A percentile compares a stretch with the other conserved stretches of the same genome.
Evolutionary conservation across 352 stramenopile species (phyloP).

Genomic region (Phytophthora niederhauseri): DNA sequence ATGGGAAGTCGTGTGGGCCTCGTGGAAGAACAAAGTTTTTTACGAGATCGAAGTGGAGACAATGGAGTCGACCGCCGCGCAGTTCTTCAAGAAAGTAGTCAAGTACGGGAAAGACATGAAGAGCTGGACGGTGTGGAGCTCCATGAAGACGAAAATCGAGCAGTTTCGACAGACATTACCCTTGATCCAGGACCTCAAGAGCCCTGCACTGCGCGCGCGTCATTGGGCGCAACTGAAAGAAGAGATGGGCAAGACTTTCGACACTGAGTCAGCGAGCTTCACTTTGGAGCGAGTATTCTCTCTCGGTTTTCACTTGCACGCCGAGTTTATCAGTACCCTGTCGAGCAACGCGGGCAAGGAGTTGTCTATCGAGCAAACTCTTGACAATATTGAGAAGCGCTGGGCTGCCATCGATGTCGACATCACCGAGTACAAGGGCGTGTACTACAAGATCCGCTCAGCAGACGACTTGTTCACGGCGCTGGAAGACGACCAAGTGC

Average conservation of each 20-base stretch:
- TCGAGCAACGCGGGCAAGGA: constrained; percentile 93
- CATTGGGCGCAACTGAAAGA: constrained; percentile 92
- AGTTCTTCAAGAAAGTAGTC: constrained; percentile 94
- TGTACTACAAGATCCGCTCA: constrained; percentile 94
- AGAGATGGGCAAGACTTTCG: constrained; percentile 87
- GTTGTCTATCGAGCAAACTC: constrained; percentile 90
- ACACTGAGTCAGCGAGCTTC: constrained; percentile 76
- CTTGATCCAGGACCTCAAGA: constrained; percentile 95
- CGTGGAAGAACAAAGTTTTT: constrained; percentile 93
- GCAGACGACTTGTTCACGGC: constrained; percentile 93
- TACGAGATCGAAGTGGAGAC: constrained; percentile 92
- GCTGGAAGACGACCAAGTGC: constrained; percentile 92
- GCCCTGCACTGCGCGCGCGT: constrained; percentile 81
- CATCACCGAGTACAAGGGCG: constrained; percentile 92
- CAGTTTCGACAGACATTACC: constrained; percentile 93
- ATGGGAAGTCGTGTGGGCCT: constrained; percentile 91
- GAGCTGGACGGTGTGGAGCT: constrained; percentile 89
- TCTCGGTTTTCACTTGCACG: constrained; percentile 87
- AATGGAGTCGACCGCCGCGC: constrained; percentile 89
- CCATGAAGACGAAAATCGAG: constrained; percentile 95
- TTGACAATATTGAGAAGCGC: constrained; percentile 89
- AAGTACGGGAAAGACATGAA: constrained; percentile 96
- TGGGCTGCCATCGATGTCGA: constrained; percentile 91
- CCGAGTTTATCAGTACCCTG: constrained; percentile 93
- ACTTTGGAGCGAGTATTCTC: constrained; percentile 90